Evolutionary conservation across 73 alveolate species (phyloP).

Genomic region (Tetrahymena thermophila): DNA sequence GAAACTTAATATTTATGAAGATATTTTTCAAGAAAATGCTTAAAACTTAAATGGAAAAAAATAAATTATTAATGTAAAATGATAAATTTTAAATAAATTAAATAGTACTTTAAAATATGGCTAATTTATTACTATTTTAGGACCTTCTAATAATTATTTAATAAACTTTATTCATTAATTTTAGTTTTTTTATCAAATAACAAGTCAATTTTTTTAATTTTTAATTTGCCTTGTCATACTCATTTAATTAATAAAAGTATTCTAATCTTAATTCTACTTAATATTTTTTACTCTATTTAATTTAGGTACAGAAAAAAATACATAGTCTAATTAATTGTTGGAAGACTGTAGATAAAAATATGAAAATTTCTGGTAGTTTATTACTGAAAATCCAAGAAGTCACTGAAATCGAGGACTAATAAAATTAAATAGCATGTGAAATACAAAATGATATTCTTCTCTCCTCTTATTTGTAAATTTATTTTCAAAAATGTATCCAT

Average conservation of each 20-base stretch:
- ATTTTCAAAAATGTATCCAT: neutral
- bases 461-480: constrained; percentile 26
- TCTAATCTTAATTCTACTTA: neutral
- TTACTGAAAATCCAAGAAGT: constrained; percentile 10
- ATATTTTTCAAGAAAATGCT: neutral
- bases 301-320: constrained; percentile 38
- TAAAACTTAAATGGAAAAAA: neutral
- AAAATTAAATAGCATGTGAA: constrained; percentile 41
- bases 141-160: constrained; percentile 43
- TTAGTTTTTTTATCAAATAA: no score
- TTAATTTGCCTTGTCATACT: neutral
- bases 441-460: constrained; percentile 50
- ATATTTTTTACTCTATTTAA: neutral
- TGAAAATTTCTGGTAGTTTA: constrained; percentile 22
- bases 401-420: constrained; percentile 23
- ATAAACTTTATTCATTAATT: no score
- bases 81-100: constrained; percentile 24
- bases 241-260: neutral
- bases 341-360: constrained; percentile 33
- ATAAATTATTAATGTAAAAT: neutral
- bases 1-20: constrained; percentile 7
- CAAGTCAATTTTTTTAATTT: neutral
- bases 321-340: constrained; percentile 35
- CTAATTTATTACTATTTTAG: constrained; percentile 48
- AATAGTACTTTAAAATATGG: constrained; percentile 46